Evolutionary conservation across 139 green algal species (phyloP).

Genomic region (Gonium pectorale): DNA sequence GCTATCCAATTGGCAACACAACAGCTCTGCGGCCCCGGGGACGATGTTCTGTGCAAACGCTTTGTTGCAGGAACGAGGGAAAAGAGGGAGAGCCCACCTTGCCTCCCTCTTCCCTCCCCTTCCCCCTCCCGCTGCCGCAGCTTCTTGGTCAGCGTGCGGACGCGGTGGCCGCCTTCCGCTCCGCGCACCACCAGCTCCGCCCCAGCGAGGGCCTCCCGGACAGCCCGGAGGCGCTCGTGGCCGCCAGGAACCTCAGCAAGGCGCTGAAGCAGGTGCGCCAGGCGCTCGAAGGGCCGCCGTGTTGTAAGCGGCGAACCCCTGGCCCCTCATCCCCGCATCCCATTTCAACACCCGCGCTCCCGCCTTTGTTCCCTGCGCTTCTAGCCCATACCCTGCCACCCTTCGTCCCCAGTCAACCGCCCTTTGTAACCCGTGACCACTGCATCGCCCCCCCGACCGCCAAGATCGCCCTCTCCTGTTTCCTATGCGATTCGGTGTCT

Average conservation of each 20-base stretch:
- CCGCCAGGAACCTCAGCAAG: constrained; percentile 39
- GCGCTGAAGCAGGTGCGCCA: constrained; percentile 27
- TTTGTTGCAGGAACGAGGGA: too few species aligned
- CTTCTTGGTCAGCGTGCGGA: constrained; percentile 27
- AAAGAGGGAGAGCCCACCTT: too few species aligned
- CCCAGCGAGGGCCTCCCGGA: constrained; percentile 9
- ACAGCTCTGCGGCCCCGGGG: too few species aligned
- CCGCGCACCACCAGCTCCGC: constrained; percentile 15
- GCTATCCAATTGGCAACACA: background rate
- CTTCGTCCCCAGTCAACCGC: too few species aligned
- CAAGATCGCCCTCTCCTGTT: too few species aligned
- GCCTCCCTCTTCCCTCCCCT: background rate
- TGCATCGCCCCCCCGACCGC: too few species aligned
- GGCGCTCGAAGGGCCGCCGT: background rate
- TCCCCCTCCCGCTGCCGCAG: background rate
- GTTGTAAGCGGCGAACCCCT: background rate
- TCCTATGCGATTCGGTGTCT: too few species aligned
- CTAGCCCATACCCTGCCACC: too few species aligned
- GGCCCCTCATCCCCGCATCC: background rate
- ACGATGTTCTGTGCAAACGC: background rate
- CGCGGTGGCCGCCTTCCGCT: constrained; percentile 17
- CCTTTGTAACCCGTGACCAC: too few species aligned
- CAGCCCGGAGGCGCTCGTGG: constrained; percentile 37
- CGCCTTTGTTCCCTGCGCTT: too few species aligned
- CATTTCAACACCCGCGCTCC: too few species aligned